Base-by-base conservation (phyloP, 2,329 filamentous ascomycete species). In the Trichoderma oligosporum region DNA sequence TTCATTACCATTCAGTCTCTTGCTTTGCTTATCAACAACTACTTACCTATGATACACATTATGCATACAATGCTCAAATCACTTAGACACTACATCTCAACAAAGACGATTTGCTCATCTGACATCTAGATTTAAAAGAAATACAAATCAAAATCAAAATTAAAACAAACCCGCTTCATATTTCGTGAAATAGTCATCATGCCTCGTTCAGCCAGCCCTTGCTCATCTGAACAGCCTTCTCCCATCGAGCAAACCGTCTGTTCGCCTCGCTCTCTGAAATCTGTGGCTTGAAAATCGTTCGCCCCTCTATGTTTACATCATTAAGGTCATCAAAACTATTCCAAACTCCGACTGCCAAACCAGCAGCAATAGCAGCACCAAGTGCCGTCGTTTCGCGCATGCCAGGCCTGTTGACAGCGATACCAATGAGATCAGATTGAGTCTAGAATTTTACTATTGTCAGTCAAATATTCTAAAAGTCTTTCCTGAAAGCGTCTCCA, bases 371-470 rank as follows among this genome's bases (percentile, higher is more conserved):
- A 41, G 89, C 89, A 27, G 89, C 88, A 29, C 89, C 89, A 3
- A 93, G 79, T 1, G 89, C 87, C 3, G 89, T 94, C 2, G 89
- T 92, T 73, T 94, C 89, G 61, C 88, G 84, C 89, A 94, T 93
- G 54, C 82, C 80, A 4, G 89, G 89, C 36, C 89, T 83, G 69
- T 88, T 83, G 61, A 93, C 86, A 41, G 88, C 86, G 63, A 93
- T 91, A 53, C 86, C 84, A 64, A 90, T 89, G 44, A 93, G 81
- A 72, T 93, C 86, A 62, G 89, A 82, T 79, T 94, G 89, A 5
- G 87, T 89, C 81, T 83, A 61, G 38, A n/a, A 9, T 29, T 22
- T 7, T 6, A 24, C 2, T 20, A 24, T 14, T 6, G 59, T 61
- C 36, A 61, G 59, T 56, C 22, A 48, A 24, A 18, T 18, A 16